Evolutionary conservation across 768 basidiomycete species (phyloP).

Genomic region (Tephrocybe rancida): DNA sequence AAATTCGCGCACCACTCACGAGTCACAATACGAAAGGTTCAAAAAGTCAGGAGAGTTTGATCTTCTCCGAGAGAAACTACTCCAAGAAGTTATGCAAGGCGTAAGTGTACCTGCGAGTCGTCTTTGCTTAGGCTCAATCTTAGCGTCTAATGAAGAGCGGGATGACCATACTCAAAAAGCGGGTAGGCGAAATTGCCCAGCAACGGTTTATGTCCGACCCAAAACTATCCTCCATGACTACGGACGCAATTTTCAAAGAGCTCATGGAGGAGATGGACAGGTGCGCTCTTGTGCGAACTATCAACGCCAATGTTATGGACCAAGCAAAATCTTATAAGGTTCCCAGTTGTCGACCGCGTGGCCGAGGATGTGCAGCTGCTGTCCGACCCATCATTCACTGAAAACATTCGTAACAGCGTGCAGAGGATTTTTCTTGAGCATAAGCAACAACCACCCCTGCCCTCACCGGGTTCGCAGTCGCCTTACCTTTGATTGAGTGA

Average conservation of each 20-base stretch:
- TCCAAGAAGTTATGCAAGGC: conserved; percentile 61
- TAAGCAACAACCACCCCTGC: conserved; percentile 25
- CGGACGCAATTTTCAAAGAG: conserved; percentile 58
- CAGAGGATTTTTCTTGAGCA: conserved; percentile 48
- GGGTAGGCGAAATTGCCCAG: conserved; percentile 64
- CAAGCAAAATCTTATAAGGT: conserved; percentile 38
- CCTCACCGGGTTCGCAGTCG: conserved; percentile 16
- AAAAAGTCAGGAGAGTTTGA: conserved; percentile 84
- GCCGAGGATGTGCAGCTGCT: conserved; percentile 51
- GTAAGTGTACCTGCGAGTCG: conserved; percentile 38
- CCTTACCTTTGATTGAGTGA: conserved; percentile 7
- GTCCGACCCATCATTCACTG: conserved; percentile 47
- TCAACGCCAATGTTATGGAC: neutral
- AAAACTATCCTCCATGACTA: conserved; percentile 51
- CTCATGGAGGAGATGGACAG: conserved; percentile 75
- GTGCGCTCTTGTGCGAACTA: conserved; percentile 31
- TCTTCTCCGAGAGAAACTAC: conserved; percentile 64
- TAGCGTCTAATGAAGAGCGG: conserved; percentile 42
- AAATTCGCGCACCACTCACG: neutral
- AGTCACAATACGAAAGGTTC: conserved; percentile 46
- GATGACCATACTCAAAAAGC: conserved; percentile 52
- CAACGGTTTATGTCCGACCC: conserved; percentile 56
- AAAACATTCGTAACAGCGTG: conserved; percentile 42
- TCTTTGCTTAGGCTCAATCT: conserved; percentile 1
- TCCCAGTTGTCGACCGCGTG: conserved; percentile 67